Percentiles rank a stretch among this genome's conserved stretches.
Conservation (phyloP, 2,329 filamentous ascomycete genomes). For the Neodidymelliopsis sp. region DNA sequence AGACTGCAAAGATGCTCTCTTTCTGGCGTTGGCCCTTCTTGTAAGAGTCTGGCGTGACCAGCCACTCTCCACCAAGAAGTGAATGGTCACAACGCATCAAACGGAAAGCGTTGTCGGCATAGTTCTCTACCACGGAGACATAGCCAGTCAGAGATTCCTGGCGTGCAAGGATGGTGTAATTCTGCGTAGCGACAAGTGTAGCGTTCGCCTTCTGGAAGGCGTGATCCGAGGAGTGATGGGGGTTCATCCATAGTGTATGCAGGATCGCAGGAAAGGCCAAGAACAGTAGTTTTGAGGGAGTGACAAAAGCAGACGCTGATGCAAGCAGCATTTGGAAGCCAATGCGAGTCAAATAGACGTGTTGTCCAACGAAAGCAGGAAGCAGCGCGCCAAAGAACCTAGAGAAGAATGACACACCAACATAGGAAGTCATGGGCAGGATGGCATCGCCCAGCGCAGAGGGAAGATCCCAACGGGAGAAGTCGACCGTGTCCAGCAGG, state of each 20-base stretch:
- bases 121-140: conserved; percentile 84
- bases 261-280: conserved; percentile 75
- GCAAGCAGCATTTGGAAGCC: conserved; percentile 75
- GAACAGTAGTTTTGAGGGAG: conserved; percentile 73
- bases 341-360: conserved; percentile 72
- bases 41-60: conserved; percentile 57
- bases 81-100: conserved; percentile 94
- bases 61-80: conserved; percentile 91
- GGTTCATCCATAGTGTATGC: conserved; percentile 75
- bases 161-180: conserved; percentile 80
- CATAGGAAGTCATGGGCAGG: conserved; percentile 72
- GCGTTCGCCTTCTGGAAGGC: conserved; percentile 70
- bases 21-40: conserved; percentile 61
- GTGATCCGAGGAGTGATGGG: conserved; percentile 70
- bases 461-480: conserved; percentile 63
- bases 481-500: conserved; percentile 67
- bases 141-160: conserved; percentile 91
- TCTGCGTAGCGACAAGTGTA: conserved; percentile 65
- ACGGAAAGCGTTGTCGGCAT: conserved; percentile 70
- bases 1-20: conserved; percentile 95
- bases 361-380: conserved; percentile 64
- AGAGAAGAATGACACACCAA: conserved; percentile 63
- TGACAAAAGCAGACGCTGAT: conserved; percentile 68
- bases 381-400: conserved; percentile 52
- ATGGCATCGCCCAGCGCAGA: conserved; percentile 67